Percentiles rank a stretch among this genome's conserved stretches.
phyloP scores from a whole-genome alignment of 345 rosid genomes.

The Barbarea vulgaris region DNA sequence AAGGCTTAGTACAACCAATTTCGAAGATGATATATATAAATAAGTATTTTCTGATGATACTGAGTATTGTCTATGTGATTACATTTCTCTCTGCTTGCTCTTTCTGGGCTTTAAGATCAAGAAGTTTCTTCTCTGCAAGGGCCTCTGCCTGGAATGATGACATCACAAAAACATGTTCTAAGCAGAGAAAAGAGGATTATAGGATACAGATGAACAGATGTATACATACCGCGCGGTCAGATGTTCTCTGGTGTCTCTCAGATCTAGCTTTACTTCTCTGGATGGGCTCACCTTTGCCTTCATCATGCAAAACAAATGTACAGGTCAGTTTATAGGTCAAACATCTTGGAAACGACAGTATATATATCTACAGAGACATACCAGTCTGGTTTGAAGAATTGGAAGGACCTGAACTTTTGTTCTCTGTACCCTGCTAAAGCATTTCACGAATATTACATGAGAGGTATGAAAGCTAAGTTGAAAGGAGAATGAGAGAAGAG shows the following conservation, averaged over 20 bases:
- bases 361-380: conserved; percentile 36
- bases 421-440: conserved; percentile 60
- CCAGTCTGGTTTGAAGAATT: conserved; percentile 47
- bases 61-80: conserved; percentile 35
- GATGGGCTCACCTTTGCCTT: conserved; percentile 56
- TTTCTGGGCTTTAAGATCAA: conserved; percentile 76
- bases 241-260: conserved; percentile 80
- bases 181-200: conserved; percentile 15
- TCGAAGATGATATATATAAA: conserved; percentile 1
- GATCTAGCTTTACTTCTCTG: conserved; percentile 65
- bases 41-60: conserved; percentile 2
- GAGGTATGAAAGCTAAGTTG: not conserved
- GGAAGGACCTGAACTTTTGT: conserved; percentile 49
- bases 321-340: conserved; percentile 24
- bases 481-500: conserved; percentile 1
- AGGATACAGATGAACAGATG: conserved; percentile 10
- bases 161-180: conserved; percentile 27
- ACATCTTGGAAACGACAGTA: conserved; percentile 8
- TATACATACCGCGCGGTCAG: conserved; percentile 80
- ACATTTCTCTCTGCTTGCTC: conserved; percentile 96
- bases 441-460: conserved; percentile 16
- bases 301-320: conserved; percentile 42
- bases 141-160: conserved; percentile 75
- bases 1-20: conserved; percentile 17
- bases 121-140: conserved; percentile 92